phyloP scores from a whole-genome alignment of 2,329 filamentous ascomycete species.

The Elsinoe ampelina region DNA sequence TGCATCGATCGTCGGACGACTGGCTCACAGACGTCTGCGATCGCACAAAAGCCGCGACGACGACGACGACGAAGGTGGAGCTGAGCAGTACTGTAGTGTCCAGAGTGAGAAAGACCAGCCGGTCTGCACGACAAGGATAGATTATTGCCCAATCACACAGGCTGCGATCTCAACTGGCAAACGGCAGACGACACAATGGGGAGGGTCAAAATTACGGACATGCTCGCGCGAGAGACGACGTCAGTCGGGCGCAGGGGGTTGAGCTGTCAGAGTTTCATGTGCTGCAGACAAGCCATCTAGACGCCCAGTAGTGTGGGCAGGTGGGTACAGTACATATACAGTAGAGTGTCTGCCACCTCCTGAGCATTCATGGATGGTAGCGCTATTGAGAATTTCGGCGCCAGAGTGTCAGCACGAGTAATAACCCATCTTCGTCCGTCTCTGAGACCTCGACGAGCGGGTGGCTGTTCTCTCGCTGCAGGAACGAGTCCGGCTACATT shows the following conservation, averaged over 20 bases:
- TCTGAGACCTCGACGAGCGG: neutral
- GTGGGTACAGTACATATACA: neutral
- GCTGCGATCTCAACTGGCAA: neutral
- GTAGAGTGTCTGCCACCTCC: too few relatives aligned
- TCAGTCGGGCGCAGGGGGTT: slow-evolving; percentile 3
- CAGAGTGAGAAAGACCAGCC: neutral
- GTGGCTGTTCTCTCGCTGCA: neutral
- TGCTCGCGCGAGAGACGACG: neutral
- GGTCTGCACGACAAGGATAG: neutral
- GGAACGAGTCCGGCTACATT: slow-evolving; percentile 9
- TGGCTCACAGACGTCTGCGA: neutral
- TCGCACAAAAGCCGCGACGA: neutral
- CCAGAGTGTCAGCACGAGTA: neutral
- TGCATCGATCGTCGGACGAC: neutral
- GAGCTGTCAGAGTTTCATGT: slow-evolving; percentile 11
- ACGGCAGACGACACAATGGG: neutral
- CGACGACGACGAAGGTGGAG: neutral
- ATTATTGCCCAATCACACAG: neutral
- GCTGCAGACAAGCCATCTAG: neutral
- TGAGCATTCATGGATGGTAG: too few relatives aligned
- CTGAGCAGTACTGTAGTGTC: neutral
- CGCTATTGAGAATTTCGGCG: neutral
- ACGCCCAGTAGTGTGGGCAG: neutral
- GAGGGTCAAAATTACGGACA: neutral
- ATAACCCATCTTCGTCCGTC: too few relatives aligned